Evolutionary conservation across 352 stramenopile genomes (phyloP), one percentile per base, ranked within the genome.

Genomic region (Plasmopara viticola): DNA sequence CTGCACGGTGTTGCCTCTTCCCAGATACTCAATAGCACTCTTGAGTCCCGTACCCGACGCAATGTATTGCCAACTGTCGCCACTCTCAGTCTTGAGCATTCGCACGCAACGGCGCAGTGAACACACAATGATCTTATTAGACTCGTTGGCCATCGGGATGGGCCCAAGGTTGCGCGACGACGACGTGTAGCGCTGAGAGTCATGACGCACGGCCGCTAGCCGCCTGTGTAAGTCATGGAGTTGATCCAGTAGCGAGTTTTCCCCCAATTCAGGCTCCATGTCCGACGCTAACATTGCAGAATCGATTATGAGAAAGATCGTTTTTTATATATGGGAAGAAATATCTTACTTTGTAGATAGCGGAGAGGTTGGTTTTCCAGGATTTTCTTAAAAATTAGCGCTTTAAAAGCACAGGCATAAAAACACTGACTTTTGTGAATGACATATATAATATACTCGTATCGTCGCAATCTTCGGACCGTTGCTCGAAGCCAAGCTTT

Each of bases 41-140:
- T 76, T 73, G 42, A 90, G 81, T 17, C 79, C 79, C 17, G 79
- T 72, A 51, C 68, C 64, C 14, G 79, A 90, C 39, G 62, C 54
- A 13, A 78, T 69, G 64, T 90, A 90, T 51, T 87, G 72, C 79
- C 79, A 90, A 51, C 76, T 72, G 64, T 87, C 79, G 53, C 84
- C 79, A 31, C 80, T 64, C 28, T 64, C 59, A 42, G 79, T 85
- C 60, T 86, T 85, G 43, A 78, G 53, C 79, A 90, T 87, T 15
- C 77, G 79, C 60, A 90, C 77, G 41, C 79, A 90, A 43, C 77
- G 77, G 10, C 66, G 77, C 41, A 87, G 60, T 8, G 68, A 84
- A 50, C 70, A 84, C 29, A 90, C 77, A 42, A 90, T 81, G 59
- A 90, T 90, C 64, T 90, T 87, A 73, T 87, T 87, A 30, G 53